A percentile compares a stretch with the other conserved stretches of the same genome.
phyloP scores from a whole-genome alignment of 768 basidiomycete genomes.

The Boletus barrowsii region DNA sequence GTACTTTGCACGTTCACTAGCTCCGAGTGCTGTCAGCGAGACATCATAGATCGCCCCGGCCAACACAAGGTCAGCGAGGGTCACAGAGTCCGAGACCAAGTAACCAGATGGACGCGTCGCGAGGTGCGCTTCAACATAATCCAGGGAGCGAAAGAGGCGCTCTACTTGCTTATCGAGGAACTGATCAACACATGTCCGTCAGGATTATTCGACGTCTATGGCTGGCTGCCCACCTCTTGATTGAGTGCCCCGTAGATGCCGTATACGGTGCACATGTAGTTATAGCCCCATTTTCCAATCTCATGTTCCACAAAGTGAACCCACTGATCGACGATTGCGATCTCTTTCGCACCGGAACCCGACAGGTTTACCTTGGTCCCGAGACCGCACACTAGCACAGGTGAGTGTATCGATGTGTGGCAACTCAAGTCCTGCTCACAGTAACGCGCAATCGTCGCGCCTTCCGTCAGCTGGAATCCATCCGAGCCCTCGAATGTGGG shows the following conservation, averaged over 20 bases:
- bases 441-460: conserved; percentile 17
- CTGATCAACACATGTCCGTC: background rate
- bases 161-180: background rate
- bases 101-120: conserved; percentile 8
- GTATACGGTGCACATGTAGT: background rate
- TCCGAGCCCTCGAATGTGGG: conserved; percentile 18
- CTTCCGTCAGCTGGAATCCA: conserved; percentile 18
- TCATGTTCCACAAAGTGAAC: conserved; percentile 19
- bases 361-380: conserved; percentile 10
- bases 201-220: background rate
- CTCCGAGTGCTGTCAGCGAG: conserved; percentile 2
- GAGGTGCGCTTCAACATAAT: conserved; percentile 14
- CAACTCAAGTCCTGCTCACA: conserved; percentile 2
- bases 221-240: conserved; percentile 5
- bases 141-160: conserved; percentile 6
- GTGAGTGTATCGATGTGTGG: background rate
- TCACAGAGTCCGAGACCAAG: conserved; percentile 12
- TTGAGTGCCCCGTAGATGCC: background rate
- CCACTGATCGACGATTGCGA: conserved; percentile 19
- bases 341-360: conserved; percentile 11
- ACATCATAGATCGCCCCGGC: background rate
- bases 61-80: conserved; percentile 20
- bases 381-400: conserved; percentile 9
- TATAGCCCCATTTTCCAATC: background rate
- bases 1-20: conserved; percentile 14